Evolutionary conservation across 2,329 filamentous ascomycete genomes (phyloP).

Genomic region (Hypocreales sp.): DNA sequence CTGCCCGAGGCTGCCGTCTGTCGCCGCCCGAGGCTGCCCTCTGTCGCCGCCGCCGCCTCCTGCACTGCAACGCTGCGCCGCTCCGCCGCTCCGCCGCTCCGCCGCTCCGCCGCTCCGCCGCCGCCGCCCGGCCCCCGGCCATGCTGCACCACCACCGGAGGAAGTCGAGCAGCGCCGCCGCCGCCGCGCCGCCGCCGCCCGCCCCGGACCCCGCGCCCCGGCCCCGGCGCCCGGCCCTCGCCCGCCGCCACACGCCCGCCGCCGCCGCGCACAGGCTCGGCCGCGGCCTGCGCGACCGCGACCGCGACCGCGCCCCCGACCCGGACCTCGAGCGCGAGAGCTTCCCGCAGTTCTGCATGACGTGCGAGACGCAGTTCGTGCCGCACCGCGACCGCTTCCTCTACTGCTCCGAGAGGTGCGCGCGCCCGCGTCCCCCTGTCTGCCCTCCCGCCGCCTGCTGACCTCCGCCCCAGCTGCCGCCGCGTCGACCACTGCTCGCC

Average conservation of each 20-base stretch:
- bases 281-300: conserved; percentile 33
- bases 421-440: conserved; percentile 27
- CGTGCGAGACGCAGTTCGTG: conserved; percentile 51
- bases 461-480: conserved; percentile 28
- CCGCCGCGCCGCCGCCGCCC: conserved; percentile 31
- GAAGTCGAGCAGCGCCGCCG: conserved; percentile 40
- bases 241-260: conserved; percentile 25
- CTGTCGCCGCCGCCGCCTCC: background rate
- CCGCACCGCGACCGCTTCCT: conserved; percentile 39
- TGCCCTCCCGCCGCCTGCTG: background rate
- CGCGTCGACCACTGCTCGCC: conserved; percentile 31
- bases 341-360: conserved; percentile 53
- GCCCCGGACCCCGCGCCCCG: conserved; percentile 26
- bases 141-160: conserved; percentile 38
- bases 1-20: background rate
- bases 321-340: conserved; percentile 45
- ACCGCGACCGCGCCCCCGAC: conserved; percentile 31
- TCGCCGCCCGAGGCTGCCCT: conserved; percentile 1
- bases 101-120: no score
- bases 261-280: conserved; percentile 30
- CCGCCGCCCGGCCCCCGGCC: no score
- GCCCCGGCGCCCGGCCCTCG: conserved; percentile 30
- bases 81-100: no score
- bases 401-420: conserved; percentile 50
- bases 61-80: no score